Base-by-base conservation (phyloP, 176 grass and related monocot genomes). In the Triticum turgidum region DNA sequence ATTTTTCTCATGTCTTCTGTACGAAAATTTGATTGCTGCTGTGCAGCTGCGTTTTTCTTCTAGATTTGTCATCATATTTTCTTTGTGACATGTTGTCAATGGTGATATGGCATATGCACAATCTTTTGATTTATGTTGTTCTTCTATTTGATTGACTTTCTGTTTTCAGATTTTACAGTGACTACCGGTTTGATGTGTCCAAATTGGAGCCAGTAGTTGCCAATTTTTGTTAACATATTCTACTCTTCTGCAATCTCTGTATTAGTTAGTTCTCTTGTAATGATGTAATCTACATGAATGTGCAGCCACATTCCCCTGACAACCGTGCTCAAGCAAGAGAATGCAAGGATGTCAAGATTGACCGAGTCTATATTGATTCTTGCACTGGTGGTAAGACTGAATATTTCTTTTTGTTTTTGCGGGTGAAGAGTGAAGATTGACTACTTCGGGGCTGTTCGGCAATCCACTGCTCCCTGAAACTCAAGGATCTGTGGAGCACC, bases 281-380 rank as follows among this genome's bases (percentile, higher is more conserved):
- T 4, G 52, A 44, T 73, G 27, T 73, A n/a, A 62, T 74, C 17
- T 54, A 73, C 22, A 8, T 79, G 42, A 51, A 78, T 52, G 39
- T 91, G 37, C 90, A 98, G 97, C 93, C 97, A 13, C 97, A 98
- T 92, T 98, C 96, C 6, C 96, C 97, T 87, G 96, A 98, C 67
- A 98, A 96, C 82, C 90, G 90, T 73, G 93, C 93, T 82, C 80
- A 91, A 85, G 93, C 97, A 91, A 98, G 92, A 92, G 96, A 98
- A 80, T 98, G 96, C 92, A 96, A 92, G 73, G 90, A 96, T 78
- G 94, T 98, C 34, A 98, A 94, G 90, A 91, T 96, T 80, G 94
- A 98, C 62, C 85, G 96, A 75, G 93, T 96, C 29, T 96, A 98
- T 86, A 98, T 98, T 39, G 96, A 94, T 80, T 98, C 96, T 88